Evolutionary conservation across 306 rosid species (phyloP), one percentile per base, ranked within the genome.

Genomic region (Astragalus membranaceus): DNA sequence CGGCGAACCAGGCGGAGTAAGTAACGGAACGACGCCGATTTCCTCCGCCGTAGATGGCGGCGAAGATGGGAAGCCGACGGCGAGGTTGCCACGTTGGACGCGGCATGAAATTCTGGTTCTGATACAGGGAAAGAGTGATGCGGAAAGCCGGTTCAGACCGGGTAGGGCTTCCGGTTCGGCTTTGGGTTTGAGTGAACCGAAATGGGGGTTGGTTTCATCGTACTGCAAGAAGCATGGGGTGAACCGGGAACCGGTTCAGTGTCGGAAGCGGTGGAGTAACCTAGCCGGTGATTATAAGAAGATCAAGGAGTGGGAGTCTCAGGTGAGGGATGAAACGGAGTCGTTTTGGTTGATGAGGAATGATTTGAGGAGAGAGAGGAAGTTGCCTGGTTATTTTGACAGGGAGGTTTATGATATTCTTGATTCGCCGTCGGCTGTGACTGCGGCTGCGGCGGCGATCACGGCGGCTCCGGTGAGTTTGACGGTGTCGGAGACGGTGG

Each of bases 201-300:
- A 95, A 70, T 95, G 99, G 99, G 91, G 88, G 1, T 81, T 95
- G n/a, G 97, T 95, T 0, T 91, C 97, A 0, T 71, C 92, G 7
- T 91, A 95, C 78, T 95, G 99, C 51, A 88, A 73, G 80, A 81
- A 79, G 54, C 97, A 95, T 44, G 99, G 96, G 11, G 97, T 95
- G 67, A 95, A 89, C 88, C 83, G 99, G 11, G 99, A 89, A 5
- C 95, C 97, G 61, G 95, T 95, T 10, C 99, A 95, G 96, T 91
- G 99, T 80, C 86, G 97, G 64, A 95, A 95, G 81, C 64, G 99
- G 83, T 95, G 99, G 99, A 95, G 99, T 77, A 95, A 95, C 73
- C 83, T 95, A 80, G 96, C 97, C 37, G 97, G 99, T 7, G 99
- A 95, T 60, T 95, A 73, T 44, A 95, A 91, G 85, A 95, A 95